Conservation (phyloP, 192 early-diverging fungal species). For the Coemansia sp. region DNA sequence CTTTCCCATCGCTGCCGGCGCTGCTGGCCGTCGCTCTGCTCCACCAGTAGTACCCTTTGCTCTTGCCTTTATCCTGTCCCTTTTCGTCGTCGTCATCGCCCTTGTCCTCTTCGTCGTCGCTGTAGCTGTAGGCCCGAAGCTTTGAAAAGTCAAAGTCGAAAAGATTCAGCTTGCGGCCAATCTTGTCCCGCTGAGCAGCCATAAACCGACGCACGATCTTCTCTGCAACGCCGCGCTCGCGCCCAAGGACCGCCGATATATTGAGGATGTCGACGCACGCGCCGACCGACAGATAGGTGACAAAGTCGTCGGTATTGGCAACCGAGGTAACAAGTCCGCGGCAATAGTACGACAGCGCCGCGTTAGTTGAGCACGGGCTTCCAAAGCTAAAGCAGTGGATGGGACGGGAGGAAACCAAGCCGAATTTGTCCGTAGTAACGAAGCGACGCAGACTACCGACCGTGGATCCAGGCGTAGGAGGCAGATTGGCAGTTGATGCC, state of each 20-base stretch:
- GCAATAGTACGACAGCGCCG: conserved; percentile 66
- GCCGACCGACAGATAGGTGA: conserved; percentile 73
- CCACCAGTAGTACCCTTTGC: not conserved
- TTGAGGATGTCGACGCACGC: conserved; percentile 71
- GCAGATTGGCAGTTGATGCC: not conserved
- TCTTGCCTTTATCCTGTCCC: not conserved
- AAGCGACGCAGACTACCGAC: conserved; percentile 53
- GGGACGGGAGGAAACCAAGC: conserved; percentile 65
- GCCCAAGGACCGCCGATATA: conserved; percentile 61
- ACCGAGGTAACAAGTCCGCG: conserved; percentile 75
- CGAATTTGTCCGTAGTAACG: conserved; percentile 61
- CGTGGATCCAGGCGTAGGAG: conserved; percentile 29
- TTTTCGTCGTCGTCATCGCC: not conserved
- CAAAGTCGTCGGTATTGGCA: conserved; percentile 77
- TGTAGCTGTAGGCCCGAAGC: conserved; percentile 25
- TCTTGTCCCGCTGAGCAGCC: conserved; percentile 35
- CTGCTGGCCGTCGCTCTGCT: not conserved
- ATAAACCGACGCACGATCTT: conserved; percentile 63
- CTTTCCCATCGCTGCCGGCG: not conserved
- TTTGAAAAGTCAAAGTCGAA: conserved; percentile 52
- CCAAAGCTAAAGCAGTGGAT: conserved; percentile 87
- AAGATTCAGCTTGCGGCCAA: conserved; percentile 24
- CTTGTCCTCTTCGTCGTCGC: conserved; percentile 9
- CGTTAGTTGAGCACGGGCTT: conserved; percentile 71
- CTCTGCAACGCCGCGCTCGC: conserved; percentile 63